phyloP scores from a whole-genome alignment of 2,329 filamentous ascomycete genomes.

The Cladophialophora bantiana region DNA sequence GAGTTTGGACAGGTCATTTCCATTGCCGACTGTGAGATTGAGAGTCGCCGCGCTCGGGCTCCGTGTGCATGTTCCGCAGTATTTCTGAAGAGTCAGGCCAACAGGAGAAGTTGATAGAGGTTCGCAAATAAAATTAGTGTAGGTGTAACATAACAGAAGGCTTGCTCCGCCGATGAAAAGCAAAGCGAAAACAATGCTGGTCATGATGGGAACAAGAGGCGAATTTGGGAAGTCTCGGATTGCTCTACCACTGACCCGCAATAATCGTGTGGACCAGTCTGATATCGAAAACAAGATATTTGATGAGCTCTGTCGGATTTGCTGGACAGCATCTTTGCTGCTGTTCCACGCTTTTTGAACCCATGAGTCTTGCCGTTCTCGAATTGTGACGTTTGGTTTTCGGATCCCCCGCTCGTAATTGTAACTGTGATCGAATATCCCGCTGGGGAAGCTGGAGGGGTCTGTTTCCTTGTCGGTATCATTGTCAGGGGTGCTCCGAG shows the following conservation, averaged over 20 bases:
- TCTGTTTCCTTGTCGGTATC: constrained; percentile 34
- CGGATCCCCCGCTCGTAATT: constrained; percentile 40
- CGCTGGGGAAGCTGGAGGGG: constrained; percentile 40
- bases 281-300: constrained; percentile 7
- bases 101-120: constrained; percentile 32
- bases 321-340: constrained; percentile 12
- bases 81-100: constrained; percentile 31
- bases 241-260: constrained; percentile 21
- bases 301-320: constrained; percentile 11
- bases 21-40: constrained; percentile 31
- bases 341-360: constrained; percentile 16
- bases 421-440: constrained; percentile 40
- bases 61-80: constrained; percentile 35
- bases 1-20: constrained; percentile 32
- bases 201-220: constrained; percentile 26
- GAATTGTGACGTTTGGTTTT: constrained; percentile 33
- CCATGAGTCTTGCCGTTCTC: constrained; percentile 21
- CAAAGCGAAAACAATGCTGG: constrained; percentile 26
- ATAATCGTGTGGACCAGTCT: constrained; percentile 28
- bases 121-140: constrained; percentile 34
- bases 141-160: constrained; percentile 35
- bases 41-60: constrained; percentile 4
- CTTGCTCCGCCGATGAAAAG: constrained; percentile 22
- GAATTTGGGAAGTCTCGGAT: constrained; percentile 34
- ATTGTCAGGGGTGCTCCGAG: constrained; percentile 25